These are phyloP conservation scores for Aspergillus arachidicola DNA, from an alignment of 2,329 filamentous ascomycete genomes.

Conservation along the genomic window DNA sequence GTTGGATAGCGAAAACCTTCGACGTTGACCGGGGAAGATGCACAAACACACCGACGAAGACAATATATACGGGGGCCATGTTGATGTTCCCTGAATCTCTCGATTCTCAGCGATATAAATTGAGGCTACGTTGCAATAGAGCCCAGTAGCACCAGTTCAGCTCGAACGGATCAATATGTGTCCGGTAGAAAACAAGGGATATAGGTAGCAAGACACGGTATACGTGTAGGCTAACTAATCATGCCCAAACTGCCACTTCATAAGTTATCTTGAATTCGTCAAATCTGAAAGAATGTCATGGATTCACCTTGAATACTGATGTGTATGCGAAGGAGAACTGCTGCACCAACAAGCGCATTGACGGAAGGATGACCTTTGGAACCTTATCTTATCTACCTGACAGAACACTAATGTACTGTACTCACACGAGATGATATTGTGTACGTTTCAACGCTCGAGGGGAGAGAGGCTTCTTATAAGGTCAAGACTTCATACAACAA, in stretches of 20 bases:
- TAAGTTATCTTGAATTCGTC: not conserved
- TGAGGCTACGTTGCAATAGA: not conserved
- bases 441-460: not conserved
- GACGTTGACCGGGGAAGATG: slow-evolving; percentile 52
- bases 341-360: not conserved
- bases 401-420: not conserved
- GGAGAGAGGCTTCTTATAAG: not conserved
- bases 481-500: not conserved
- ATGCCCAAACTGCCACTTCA: not conserved
- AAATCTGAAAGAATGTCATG: not conserved
- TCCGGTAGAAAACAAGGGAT: not conserved
- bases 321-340: not conserved
- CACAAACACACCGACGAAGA: slow-evolving; percentile 66
- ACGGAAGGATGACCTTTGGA: not conserved
- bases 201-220: not conserved
- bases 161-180: not conserved
- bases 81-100: not conserved
- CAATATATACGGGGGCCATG: slow-evolving; percentile 26
- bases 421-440: not conserved
- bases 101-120: not conserved
- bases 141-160: not conserved
- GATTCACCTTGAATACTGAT: not conserved
- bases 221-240: not conserved
- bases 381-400: not conserved
- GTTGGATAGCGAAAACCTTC: slow-evolving; percentile 55